Conservation (phyloP, 805 yeast species). For the Allodekkera sacchari region DNA sequence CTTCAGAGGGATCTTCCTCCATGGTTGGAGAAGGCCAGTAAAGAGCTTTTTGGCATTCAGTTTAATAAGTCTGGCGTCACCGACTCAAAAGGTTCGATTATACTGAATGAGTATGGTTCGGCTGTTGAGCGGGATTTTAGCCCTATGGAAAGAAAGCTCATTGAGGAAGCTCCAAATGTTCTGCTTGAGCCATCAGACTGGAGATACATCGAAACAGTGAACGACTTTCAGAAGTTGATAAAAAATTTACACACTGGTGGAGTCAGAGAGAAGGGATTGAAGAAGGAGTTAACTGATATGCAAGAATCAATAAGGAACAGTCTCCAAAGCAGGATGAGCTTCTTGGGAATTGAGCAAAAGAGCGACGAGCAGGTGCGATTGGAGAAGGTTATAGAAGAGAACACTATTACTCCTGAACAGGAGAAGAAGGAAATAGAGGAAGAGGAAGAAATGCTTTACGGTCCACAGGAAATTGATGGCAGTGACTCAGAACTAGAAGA, state of each 20-base stretch:
- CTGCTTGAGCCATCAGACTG: constrained; percentile 48
- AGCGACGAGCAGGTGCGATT: constrained; percentile 36
- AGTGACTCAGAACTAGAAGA: no score
- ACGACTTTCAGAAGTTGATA: constrained; percentile 47
- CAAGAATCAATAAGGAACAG: constrained; percentile 47
- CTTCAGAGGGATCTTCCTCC: constrained; percentile 3
- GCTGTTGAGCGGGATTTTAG: constrained; percentile 20
- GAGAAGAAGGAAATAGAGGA: constrained; percentile 18
- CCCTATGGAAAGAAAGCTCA: constrained; percentile 47
- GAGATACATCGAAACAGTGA: constrained; percentile 59
- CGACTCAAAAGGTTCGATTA: constrained; percentile 13
- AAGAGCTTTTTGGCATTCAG: constrained; percentile 23
- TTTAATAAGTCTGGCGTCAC: constrained; percentile 20
- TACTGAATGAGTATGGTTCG: constrained; percentile 31
- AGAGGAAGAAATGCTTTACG: constrained; percentile 15
- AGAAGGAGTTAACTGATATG: constrained; percentile 49
- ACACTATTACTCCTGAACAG: constrained; percentile 28
- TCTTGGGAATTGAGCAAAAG: constrained; percentile 35
- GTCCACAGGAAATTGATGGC: no score
- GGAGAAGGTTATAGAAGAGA: constrained; percentile 30
- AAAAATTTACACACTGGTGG: constrained; percentile 76
- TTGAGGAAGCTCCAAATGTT: constrained; percentile 59
- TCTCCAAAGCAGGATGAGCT: constrained; percentile 50
- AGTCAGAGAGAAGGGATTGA: constrained; percentile 54
- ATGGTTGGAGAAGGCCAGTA: constrained; percentile 19